Percentiles rank a stretch among this genome's conserved stretches.
These are phyloP conservation scores for Lipomyces kockii DNA, from an alignment of 805 yeast species.

Conservation along the genomic window DNA sequence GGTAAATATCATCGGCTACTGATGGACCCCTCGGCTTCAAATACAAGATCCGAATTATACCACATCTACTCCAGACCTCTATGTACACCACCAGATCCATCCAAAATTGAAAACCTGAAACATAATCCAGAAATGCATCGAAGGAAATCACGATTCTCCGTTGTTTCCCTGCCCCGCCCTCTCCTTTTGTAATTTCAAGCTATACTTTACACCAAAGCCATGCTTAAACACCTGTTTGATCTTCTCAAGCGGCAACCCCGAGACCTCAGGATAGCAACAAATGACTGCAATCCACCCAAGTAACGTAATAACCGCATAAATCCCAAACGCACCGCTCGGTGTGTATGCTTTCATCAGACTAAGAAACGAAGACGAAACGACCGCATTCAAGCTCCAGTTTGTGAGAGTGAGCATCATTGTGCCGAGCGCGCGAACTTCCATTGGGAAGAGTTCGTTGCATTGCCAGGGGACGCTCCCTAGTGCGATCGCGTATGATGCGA, in stretches of 20 bases:
- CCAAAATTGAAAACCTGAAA: no score
- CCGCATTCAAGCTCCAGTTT: constrained; percentile 92
- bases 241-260: constrained; percentile 88
- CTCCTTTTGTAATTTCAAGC: constrained; percentile 56
- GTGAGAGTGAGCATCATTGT: constrained; percentile 86
- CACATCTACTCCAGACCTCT: no score
- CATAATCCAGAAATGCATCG: not conserved
- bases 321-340: constrained; percentile 90
- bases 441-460: constrained; percentile 91
- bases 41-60: no score
- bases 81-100: no score
- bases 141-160: not conserved
- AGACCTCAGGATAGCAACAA: constrained; percentile 88
- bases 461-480: constrained; percentile 98
- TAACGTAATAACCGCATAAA: constrained; percentile 80
- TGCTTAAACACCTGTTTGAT: constrained; percentile 77
- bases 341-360: constrained; percentile 92
- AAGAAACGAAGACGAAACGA: constrained; percentile 86
- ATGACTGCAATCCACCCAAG: constrained; percentile 72
- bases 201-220: constrained; percentile 82
- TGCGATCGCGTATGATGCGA: constrained; percentile 89
- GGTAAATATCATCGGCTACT: no score
- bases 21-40: no score
- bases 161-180: constrained; percentile 38
- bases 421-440: constrained; percentile 88